Evolutionary conservation across 2,329 filamentous ascomycete genomes (phyloP).

Genomic region (Diaporthe sp.): DNA sequence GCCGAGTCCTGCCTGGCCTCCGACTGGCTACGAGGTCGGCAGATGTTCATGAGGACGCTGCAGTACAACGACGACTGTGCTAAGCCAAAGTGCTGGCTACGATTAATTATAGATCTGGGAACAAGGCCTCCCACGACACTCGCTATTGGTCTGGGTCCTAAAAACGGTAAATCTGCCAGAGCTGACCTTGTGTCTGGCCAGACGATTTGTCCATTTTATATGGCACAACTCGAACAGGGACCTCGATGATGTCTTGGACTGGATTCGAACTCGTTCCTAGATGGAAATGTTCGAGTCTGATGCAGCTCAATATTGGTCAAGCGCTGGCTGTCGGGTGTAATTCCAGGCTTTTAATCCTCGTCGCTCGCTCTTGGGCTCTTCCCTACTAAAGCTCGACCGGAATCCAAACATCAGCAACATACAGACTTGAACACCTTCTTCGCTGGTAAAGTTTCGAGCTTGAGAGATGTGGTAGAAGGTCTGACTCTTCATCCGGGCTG

Average conservation of each 20-base stretch:
- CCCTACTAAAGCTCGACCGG: too few relatives aligned
- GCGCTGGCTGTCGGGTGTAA: not conserved
- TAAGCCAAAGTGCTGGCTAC: not conserved
- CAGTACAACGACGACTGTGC: not conserved
- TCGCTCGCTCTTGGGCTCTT: not conserved
- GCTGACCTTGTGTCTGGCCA: not conserved
- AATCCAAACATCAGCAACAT: not conserved
- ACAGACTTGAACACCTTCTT: not conserved
- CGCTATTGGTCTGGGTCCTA: too few relatives aligned
- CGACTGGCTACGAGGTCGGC: not conserved
- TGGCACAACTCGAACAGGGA: not conserved
- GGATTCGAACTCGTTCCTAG: not conserved
- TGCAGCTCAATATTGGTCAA: not conserved
- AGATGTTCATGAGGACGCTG: constrained; percentile 1
- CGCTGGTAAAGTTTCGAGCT: too few relatives aligned
- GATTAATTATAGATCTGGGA: not conserved
- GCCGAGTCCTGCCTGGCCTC: not conserved
- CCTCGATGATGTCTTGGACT: not conserved
- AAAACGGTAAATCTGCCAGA: not conserved
- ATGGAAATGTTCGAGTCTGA: not conserved
- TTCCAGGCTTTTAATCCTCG: not conserved
- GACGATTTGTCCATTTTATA: too few relatives aligned
- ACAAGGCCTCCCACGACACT: not conserved
- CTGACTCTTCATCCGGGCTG: not conserved
- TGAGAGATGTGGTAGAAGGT: not conserved